phyloP scores from a whole-genome alignment of 1,139 yeast genomes.

The Magnusiomyces sp. region DNA sequence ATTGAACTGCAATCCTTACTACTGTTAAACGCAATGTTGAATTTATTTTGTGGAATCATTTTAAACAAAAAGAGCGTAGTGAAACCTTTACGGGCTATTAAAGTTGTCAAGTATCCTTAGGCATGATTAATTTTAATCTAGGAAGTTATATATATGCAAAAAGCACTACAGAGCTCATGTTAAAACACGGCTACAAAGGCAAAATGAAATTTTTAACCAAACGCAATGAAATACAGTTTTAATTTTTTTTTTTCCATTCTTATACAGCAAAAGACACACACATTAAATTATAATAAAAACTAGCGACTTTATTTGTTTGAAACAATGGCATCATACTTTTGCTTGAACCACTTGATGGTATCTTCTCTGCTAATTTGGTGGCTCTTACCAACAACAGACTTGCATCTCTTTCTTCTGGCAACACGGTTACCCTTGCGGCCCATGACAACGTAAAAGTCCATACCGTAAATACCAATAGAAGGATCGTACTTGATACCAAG shows the following conservation, averaged over 20 bases:
- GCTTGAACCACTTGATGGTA: slow-evolving; percentile 98
- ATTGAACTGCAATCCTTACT: too few relatives aligned
- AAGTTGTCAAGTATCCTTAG: too few relatives aligned
- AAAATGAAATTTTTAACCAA: background rate
- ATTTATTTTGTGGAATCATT: too few relatives aligned
- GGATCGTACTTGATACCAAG: slow-evolving; percentile 99
- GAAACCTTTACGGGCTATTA: too few relatives aligned
- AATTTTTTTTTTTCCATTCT: background rate
- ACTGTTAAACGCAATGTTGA: too few relatives aligned
- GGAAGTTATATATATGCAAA: too few relatives aligned
- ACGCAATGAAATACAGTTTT: background rate
- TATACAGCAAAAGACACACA: background rate
- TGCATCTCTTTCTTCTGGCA: slow-evolving; percentile 97
- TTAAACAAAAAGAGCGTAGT: too few relatives aligned
- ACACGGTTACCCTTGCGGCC: slow-evolving; percentile 99
- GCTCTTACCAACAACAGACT: slow-evolving; percentile 79
- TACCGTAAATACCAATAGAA: slow-evolving; percentile 99
- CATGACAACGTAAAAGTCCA: slow-evolving; percentile 99
- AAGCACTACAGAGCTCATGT: too few relatives aligned
- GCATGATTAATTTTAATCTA: too few relatives aligned
- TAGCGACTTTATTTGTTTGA: slow-evolving; percentile 51
- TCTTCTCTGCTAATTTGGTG: slow-evolving; percentile 93
- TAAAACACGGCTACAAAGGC: too few relatives aligned
- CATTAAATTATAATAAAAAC: slow-evolving; percentile 7
- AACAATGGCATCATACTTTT: slow-evolving; percentile 98